Evolutionary conservation across 768 basidiomycete genomes (phyloP), one percentile per base, ranked within the genome.

Genomic region (Hydnomerulius pinastri): DNA sequence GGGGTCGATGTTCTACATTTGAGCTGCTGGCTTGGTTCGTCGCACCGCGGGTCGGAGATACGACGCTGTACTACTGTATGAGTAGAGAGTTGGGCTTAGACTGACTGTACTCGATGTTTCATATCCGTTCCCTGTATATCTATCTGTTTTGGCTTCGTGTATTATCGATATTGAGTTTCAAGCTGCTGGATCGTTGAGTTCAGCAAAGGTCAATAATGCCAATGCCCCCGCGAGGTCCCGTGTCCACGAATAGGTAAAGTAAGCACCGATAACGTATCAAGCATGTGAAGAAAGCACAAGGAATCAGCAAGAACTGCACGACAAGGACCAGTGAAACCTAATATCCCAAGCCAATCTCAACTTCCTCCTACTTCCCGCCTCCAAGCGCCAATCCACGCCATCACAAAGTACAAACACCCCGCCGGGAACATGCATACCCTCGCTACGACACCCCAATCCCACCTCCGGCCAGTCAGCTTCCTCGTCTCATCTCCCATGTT

Each of bases 381-480:
- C 54, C 79, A 65, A 17, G 72, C 71, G 32, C 67, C 64, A 10
- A 73, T 69, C 90, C 91, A 93, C 11, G 87, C 86, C 85, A 87
- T 92, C 13, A 87, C 71, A 54, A 86, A 81, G 68, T 93, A 93
- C 56, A 89, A 71, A 15, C 85, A 64, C 6, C 84, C 86, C 18
- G 85, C 85, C 3, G 91, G 91, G 44, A 92, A 64, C 40, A 83
- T 78, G 60, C 91, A 92, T 64, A 82, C 81, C 50, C 78, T 64
- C 13, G 77, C 73, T 2, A 94, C 87, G 63, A 82, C 79, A 32
- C 67, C 73, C 91, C 92, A 93, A 67, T 94, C 85, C 91, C 89
- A 92, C 43, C 81, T 72, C 46, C 91, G 72, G 13, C 79, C 82
- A 15, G 76, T 78, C 28, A 60, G 42, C 51, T 59, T 60, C 30